Percentiles rank a stretch among this genome's conserved stretches.
Conservation (phyloP, 306 rosid species). For the Inga leiocalycina region DNA sequence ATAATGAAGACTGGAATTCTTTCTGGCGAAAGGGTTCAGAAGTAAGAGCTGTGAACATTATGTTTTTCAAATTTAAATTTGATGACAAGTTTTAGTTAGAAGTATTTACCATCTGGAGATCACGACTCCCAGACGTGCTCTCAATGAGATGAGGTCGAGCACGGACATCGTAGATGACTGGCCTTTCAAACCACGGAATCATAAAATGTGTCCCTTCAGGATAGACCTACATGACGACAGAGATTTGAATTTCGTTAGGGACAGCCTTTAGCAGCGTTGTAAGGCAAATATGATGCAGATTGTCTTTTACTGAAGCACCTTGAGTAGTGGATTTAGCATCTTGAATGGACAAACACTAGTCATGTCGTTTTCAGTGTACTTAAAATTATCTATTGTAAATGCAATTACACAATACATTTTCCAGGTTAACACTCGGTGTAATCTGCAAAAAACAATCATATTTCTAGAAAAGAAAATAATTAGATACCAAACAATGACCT, state of each 20-base stretch:
- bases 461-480: background rate
- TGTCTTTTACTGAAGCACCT: background rate
- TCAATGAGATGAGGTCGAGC: conserved; percentile 71
- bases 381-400: background rate
- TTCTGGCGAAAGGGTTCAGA: background rate
- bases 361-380: background rate
- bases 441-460: background rate
- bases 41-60: background rate
- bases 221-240: conserved; percentile 66
- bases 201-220: conserved; percentile 89
- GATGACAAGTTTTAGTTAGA: background rate
- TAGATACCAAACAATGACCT: conserved; percentile 47
- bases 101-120: conserved; percentile 73
- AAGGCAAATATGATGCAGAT: background rate
- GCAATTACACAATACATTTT: background rate
- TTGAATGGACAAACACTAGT: background rate
- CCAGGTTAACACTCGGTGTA: background rate
- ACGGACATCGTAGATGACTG: conserved; percentile 86
- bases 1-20: background rate
- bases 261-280: background rate
- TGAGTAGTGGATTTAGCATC: background rate
- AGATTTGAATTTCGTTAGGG: background rate
- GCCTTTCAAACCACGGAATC: conserved; percentile 91
- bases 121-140: conserved; percentile 84
- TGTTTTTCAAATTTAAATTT: background rate